phyloP scores from a whole-genome alignment of 306 rosid species.

The Glycyrrhiza uralensis region DNA sequence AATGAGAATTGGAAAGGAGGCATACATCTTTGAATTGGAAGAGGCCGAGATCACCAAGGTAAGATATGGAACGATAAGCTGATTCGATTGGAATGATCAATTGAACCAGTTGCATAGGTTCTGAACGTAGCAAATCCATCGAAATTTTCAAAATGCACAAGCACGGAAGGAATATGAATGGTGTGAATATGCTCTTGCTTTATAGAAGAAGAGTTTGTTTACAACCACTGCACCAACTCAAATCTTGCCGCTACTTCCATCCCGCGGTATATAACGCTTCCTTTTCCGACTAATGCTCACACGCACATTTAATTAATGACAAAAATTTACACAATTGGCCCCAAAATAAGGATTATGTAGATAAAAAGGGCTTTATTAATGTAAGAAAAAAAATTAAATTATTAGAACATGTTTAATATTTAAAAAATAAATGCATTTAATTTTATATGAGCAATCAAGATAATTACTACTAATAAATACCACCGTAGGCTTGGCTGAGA shows the following conservation, averaged over 20 bases:
- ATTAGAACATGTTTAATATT: too few relatives aligned
- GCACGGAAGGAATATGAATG: not conserved
- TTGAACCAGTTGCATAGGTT: constrained; percentile 85
- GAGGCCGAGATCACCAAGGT: constrained; percentile 78
- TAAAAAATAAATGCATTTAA: too few relatives aligned
- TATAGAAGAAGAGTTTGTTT: not conserved
- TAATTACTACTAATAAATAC: too few relatives aligned
- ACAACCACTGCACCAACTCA: constrained; percentile 12
- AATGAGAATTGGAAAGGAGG: not conserved
- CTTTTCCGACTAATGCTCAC: not conserved
- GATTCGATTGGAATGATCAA: constrained; percentile 81
- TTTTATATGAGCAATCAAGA: too few relatives aligned
- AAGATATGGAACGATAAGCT: constrained; percentile 52
- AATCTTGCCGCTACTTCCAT: constrained; percentile 14
- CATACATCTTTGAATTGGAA: constrained; percentile 79
- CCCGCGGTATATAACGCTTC: constrained; percentile 22
- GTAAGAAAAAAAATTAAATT: too few relatives aligned
- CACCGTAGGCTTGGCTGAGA: too few relatives aligned
- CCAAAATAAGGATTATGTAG: too few relatives aligned
- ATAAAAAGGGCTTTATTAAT: too few relatives aligned
- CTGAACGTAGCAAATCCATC: constrained; percentile 87
- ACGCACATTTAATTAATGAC: not conserved
- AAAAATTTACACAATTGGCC: too few relatives aligned
- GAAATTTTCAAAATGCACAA: constrained; percentile 17
- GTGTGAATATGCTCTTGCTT: not conserved